Evolutionary conservation across 2,329 filamentous ascomycete genomes (phyloP), one percentile per base, ranked within the genome.

Genomic region (Calonectria fujianensis): DNA sequence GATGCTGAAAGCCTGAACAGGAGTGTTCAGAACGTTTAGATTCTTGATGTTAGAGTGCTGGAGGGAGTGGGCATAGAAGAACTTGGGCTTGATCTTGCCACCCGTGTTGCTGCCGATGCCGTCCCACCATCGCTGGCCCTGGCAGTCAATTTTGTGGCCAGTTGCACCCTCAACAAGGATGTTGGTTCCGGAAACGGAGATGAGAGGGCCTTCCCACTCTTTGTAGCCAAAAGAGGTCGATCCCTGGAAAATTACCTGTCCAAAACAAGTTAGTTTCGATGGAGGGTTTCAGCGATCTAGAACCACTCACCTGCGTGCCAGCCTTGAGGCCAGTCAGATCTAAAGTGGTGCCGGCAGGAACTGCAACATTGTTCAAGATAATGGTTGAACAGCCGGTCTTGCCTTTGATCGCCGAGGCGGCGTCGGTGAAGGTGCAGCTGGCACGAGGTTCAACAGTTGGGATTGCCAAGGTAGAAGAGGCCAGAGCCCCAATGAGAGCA

Each of bases 221-320:
- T 90, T 86, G 85, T 93, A 94, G 27, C 87, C 92, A 80, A 93
- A 94, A 69, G 90, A 91, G n/a, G 93, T 94, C 18, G 87, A 90
- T 54, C 93, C 93, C 72, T 90, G 83, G 83, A 94, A 94, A 78
- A 89, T 90, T 75, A 94, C 77, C 77, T 78, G 11, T 24, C 39
- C 20, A 10, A 11, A 45, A 10, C 0, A 32, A 45, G 67, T 76
- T 65, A 73, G 41, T 61, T 24, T 65, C n/a, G 20, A 65, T 18
- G 13, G 7, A 11, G 24, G 6, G n/a, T 31, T 18, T 29, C 8
- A 37, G 29, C 4, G 20, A 5, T 69, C 9, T 8, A 37, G 14
- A 29, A 10, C 48, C n/a, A 61, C 75, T 35, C 48, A 78, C 80
- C 83, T 87, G 18, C 70, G 90, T 91, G 75, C 88, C 89, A 24